Conservation (phyloP, 768 basidiomycete genomes). For the Suillus sp. region DNA sequence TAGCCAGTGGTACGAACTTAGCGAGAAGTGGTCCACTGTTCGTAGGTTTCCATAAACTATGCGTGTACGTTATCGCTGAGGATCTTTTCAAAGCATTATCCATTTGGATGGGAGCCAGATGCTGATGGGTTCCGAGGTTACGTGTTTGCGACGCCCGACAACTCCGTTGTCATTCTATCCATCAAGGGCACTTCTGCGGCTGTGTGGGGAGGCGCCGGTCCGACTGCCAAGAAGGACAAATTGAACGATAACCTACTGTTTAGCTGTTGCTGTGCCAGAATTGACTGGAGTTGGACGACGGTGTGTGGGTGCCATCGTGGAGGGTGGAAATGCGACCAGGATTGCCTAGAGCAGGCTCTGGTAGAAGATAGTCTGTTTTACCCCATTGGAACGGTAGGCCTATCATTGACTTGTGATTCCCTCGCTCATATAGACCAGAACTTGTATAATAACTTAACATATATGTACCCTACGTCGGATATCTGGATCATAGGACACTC, state of each 20-base stretch:
- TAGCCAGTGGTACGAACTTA: slow-evolving; percentile 76
- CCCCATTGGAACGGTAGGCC: slow-evolving; percentile 80
- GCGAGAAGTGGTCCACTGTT: slow-evolving; percentile 63
- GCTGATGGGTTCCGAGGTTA: slow-evolving; percentile 89
- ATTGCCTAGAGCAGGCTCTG: slow-evolving; percentile 76
- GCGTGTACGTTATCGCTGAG: not conserved
- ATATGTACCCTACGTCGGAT: slow-evolving; percentile 86
- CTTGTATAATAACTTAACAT: slow-evolving; percentile 91
- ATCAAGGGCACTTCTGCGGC: slow-evolving; percentile 94
- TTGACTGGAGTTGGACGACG: slow-evolving; percentile 92
- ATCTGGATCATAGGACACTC: slow-evolving; percentile 89
- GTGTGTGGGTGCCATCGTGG: slow-evolving; percentile 89
- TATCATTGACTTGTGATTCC: slow-evolving; percentile 1
- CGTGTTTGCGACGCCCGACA: slow-evolving; percentile 83
- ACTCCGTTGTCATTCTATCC: slow-evolving; percentile 80
- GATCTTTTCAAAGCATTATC: slow-evolving; percentile 40
- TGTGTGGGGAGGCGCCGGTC: slow-evolving; percentile 71
- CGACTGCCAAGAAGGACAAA: slow-evolving; percentile 90
- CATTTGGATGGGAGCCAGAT: slow-evolving; percentile 92
- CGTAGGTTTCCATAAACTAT: slow-evolving; percentile 20
- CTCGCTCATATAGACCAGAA: slow-evolving; percentile 44
- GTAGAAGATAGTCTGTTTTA: slow-evolving; percentile 86
- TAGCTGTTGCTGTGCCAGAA: slow-evolving; percentile 90
- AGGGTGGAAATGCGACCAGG: slow-evolving; percentile 79
- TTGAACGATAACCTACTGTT: slow-evolving; percentile 92